Conservation (phyloP, 2,329 filamentous ascomycete species). For the Aspergillus tubingensis region DNA sequence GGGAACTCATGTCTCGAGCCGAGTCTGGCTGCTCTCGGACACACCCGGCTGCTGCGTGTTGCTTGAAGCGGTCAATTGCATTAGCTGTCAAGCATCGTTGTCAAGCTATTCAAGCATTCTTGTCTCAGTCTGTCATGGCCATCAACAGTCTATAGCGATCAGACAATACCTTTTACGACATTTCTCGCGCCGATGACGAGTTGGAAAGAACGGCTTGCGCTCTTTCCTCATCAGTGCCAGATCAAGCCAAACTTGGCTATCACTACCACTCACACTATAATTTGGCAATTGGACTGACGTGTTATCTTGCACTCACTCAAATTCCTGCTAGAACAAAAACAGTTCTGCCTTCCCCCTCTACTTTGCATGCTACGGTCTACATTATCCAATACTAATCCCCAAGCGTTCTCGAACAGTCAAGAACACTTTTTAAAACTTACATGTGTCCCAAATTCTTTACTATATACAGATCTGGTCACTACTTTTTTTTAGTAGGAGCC, state of each 20-base stretch:
- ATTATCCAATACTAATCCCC: no score
- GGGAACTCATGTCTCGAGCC: neutral
- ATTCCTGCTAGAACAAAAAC: no score
- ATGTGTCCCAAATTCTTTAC: accelerated
- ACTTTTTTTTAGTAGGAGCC: no score
- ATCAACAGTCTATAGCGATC: neutral
- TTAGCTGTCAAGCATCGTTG: neutral
- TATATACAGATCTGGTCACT: no score
- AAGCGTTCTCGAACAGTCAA: no score
- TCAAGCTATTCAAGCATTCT: neutral
- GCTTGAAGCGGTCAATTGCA: neutral
- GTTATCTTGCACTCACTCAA: no score
- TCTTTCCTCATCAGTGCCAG: neutral
- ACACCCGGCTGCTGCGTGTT: neutral
- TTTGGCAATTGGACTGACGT: no score
- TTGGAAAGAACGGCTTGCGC: neutral
- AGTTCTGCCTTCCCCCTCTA: no score
- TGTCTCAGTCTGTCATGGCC: neutral
- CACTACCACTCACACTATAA: no score
- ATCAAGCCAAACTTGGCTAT: no score
- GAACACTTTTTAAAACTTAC: no score
- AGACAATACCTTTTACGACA: neutral
- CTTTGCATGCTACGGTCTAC: no score
- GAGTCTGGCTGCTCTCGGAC: neutral
- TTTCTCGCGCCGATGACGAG: neutral